These are phyloP conservation scores for Theileria equi DNA, from an alignment of 169 alveolate genomes.

Conservation along the genomic window DNA sequence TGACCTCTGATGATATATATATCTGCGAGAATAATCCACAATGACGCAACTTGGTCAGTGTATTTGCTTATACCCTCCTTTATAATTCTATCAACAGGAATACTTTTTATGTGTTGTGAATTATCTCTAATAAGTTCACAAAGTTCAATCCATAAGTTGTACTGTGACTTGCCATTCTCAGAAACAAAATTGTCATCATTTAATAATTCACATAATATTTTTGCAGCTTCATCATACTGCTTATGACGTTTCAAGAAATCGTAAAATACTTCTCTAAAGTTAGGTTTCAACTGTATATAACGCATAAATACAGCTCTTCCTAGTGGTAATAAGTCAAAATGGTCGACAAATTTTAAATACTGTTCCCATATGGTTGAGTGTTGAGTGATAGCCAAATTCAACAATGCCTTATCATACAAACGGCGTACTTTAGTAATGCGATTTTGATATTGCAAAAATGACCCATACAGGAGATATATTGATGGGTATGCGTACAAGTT, in stretches of 20 bases:
- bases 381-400: slow-evolving; percentile 82
- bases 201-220: slow-evolving; percentile 71
- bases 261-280: slow-evolving; percentile 78
- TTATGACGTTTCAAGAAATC: slow-evolving; percentile 67
- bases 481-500: slow-evolving; percentile 82
- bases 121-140: slow-evolving; percentile 80
- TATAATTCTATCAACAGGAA: slow-evolving; percentile 74
- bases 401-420: slow-evolving; percentile 80
- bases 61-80: slow-evolving; percentile 82
- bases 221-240: slow-evolving; percentile 74
- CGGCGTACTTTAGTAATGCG: slow-evolving; percentile 78
- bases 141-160: slow-evolving; percentile 76
- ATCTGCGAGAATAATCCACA: slow-evolving; percentile 86
- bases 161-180: slow-evolving; percentile 73
- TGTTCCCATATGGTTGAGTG: slow-evolving; percentile 84
- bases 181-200: slow-evolving; percentile 78
- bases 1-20: slow-evolving; percentile 76
- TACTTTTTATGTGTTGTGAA: slow-evolving; percentile 63
- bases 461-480: slow-evolving; percentile 84
- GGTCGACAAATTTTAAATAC: slow-evolving; percentile 75
- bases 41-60: slow-evolving; percentile 84
- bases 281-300: slow-evolving; percentile 76
- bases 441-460: slow-evolving; percentile 72
- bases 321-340: slow-evolving; percentile 66
- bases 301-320: slow-evolving; percentile 76